Conservation (phyloP, 306 rosid genomes). For the Lathyrus tuberosus region DNA sequence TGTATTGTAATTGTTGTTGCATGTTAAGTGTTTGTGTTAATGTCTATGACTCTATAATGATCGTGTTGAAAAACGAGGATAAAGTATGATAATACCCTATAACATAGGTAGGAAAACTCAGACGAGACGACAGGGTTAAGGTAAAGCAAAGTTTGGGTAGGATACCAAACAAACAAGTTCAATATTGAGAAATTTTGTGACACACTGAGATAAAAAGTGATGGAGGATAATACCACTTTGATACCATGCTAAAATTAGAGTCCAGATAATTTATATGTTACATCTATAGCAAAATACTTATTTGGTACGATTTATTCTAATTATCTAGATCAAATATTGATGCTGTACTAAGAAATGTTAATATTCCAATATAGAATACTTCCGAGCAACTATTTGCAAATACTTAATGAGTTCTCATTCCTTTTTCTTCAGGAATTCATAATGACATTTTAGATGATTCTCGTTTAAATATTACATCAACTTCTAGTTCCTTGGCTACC, state of each 20-base stretch:
- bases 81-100: background rate
- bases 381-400: slow-evolving; percentile 18
- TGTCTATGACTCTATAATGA: background rate
- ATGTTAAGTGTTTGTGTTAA: no score
- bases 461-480: slow-evolving; percentile 55
- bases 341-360: background rate
- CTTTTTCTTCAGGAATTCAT: slow-evolving; percentile 59
- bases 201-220: background rate
- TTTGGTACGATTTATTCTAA: background rate
- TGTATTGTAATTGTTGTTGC: no score
- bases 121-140: background rate
- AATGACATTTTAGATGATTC: slow-evolving; percentile 78
- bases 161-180: slow-evolving; percentile 5
- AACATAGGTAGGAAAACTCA: background rate
- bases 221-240: slow-evolving; percentile 7
- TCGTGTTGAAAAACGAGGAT: background rate
- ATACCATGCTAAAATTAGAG: slow-evolving; percentile 1
- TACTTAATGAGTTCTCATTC: slow-evolving; percentile 18
- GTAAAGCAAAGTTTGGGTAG: background rate
- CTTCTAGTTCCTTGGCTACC: slow-evolving; percentile 58
- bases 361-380: slow-evolving; percentile 2
- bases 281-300: background rate
- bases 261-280: background rate
- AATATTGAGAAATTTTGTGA: background rate
- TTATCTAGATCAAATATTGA: slow-evolving; percentile 9